These are phyloP conservation scores for Boletus bicolor DNA, from an alignment of 768 basidiomycete species.

Conservation along the genomic window DNA sequence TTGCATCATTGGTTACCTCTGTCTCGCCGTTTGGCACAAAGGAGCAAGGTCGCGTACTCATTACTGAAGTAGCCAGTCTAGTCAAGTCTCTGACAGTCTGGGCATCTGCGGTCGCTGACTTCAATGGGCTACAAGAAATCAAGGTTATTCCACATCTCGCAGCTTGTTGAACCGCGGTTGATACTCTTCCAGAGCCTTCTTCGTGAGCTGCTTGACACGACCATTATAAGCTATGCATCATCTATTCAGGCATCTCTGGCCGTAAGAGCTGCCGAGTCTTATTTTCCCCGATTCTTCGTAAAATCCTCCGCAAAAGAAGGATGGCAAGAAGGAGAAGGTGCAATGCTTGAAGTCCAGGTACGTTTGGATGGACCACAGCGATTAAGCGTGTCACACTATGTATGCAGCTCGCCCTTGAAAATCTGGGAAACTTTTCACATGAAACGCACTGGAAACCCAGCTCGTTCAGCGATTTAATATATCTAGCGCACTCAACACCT, in stretches of 20 bases:
- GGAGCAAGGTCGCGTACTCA: slow-evolving; percentile 19
- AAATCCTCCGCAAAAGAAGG: slow-evolving; percentile 29
- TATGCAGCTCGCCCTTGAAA: slow-evolving; percentile 31
- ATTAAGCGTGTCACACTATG: not conserved
- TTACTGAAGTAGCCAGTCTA: slow-evolving; percentile 18
- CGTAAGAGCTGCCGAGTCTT: slow-evolving; percentile 41
- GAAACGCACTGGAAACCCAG: slow-evolving; percentile 14
- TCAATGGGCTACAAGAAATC: slow-evolving; percentile 5
- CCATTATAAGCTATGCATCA: slow-evolving; percentile 34
- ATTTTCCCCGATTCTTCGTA: slow-evolving; percentile 45
- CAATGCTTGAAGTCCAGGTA: slow-evolving; percentile 40
- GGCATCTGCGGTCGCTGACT: slow-evolving; percentile 5
- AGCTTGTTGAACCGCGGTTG: not conserved
- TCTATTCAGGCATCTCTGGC: slow-evolving; percentile 45
- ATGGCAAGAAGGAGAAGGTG: slow-evolving; percentile 42
- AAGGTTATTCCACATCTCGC: slow-evolving; percentile 15
- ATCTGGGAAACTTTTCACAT: slow-evolving; percentile 26
- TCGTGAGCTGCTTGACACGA: slow-evolving; percentile 34
- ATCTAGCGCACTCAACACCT: slow-evolving; percentile 22
- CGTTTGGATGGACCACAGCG: slow-evolving; percentile 13
- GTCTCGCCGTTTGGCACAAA: slow-evolving; percentile 12
- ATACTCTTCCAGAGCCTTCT: slow-evolving; percentile 26
- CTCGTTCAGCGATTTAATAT: slow-evolving; percentile 29
- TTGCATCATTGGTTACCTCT: slow-evolving; percentile 14
- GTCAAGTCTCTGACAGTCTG: slow-evolving; percentile 16